phyloP scores from a whole-genome alignment of 139 green algal species.

The Astrephomene gubernaculifera region DNA sequence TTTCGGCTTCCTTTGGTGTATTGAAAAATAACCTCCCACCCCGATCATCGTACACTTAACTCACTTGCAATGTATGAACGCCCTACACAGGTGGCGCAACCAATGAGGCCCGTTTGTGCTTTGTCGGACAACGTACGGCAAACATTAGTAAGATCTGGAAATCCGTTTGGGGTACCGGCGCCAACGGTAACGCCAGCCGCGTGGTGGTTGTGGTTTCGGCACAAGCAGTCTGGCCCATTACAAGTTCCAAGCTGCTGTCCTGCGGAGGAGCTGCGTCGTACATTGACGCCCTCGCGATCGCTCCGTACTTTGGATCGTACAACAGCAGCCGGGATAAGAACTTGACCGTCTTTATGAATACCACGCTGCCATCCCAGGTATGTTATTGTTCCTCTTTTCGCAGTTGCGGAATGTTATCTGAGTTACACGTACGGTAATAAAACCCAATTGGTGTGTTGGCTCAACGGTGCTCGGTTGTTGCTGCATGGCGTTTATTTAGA shows the following conservation, averaged over 20 bases:
- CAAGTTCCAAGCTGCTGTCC: constrained; percentile 36
- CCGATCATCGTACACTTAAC: too few species aligned
- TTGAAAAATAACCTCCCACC: too few species aligned
- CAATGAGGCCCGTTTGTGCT: constrained; percentile 49
- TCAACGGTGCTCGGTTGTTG: too few species aligned
- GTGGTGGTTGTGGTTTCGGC: constrained; percentile 46
- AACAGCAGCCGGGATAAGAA: constrained; percentile 31
- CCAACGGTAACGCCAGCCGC: not conserved
- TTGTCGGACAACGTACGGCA: constrained; percentile 24
- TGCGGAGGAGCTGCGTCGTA: not conserved
- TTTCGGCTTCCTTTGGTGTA: too few species aligned
- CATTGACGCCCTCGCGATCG: constrained; percentile 52
- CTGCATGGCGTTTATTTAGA: too few species aligned
- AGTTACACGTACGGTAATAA: too few species aligned
- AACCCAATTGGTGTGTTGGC: too few species aligned
- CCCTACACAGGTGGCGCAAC: constrained; percentile 18
- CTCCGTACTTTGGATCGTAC: constrained; percentile 48
- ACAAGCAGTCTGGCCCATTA: constrained; percentile 48
- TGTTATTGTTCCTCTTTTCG: not conserved
- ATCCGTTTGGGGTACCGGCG: constrained; percentile 21
- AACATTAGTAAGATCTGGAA: constrained; percentile 48
- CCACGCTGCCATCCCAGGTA: constrained; percentile 7
- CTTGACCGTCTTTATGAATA: constrained; percentile 34
- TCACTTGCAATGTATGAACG: too few species aligned
- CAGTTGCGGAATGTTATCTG: too few species aligned